Percentiles rank a stretch among this genome's conserved stretches.
These are phyloP conservation scores for Knoxdaviesia capensis DNA, from an alignment of 2,329 filamentous ascomycete species.

Conservation along the genomic window DNA sequence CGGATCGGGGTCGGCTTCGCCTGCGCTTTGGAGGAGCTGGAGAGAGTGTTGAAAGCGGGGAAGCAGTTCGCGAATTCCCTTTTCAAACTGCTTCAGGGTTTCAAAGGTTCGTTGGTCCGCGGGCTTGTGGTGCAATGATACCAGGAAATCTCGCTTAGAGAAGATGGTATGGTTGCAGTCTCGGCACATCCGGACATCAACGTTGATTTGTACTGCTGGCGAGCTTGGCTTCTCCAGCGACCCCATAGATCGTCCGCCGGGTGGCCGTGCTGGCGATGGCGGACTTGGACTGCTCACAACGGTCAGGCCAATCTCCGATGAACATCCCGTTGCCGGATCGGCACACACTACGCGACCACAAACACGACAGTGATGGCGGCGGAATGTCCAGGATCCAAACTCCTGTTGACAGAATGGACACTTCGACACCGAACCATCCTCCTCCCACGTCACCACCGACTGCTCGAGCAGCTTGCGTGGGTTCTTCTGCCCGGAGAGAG, in stretches of 20 bases:
- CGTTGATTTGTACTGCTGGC: conserved; percentile 30
- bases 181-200: conserved; percentile 82
- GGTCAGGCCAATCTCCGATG: conserved; percentile 62
- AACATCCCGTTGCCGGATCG: conserved; percentile 68
- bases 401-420: conserved; percentile 95
- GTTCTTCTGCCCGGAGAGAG: conserved; percentile 47
- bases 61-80: conserved; percentile 62
- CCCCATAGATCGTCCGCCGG: too few relatives aligned
- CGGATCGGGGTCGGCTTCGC: conserved; percentile 12
- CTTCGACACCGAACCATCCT: conserved; percentile 57
- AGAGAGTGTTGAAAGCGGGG: conserved; percentile 71
- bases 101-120: conserved; percentile 64
- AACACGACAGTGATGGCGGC: conserved; percentile 83
- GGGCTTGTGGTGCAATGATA: conserved; percentile 45
- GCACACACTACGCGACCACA: conserved; percentile 88
- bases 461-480: conserved; percentile 71
- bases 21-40: conserved; percentile 31
- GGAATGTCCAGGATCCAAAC: conserved; percentile 81
- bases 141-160: conserved; percentile 54
- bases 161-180: conserved; percentile 53
- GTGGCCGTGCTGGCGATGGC: too few relatives aligned
- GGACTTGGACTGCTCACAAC: conserved; percentile 30
- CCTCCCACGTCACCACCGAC: conserved; percentile 85
- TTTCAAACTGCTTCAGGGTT: conserved; percentile 70
- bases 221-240: conserved; percentile 19